phyloP scores from a whole-genome alignment of 1,284 basidiomycete species.

The Trametes polyzona region DNA sequence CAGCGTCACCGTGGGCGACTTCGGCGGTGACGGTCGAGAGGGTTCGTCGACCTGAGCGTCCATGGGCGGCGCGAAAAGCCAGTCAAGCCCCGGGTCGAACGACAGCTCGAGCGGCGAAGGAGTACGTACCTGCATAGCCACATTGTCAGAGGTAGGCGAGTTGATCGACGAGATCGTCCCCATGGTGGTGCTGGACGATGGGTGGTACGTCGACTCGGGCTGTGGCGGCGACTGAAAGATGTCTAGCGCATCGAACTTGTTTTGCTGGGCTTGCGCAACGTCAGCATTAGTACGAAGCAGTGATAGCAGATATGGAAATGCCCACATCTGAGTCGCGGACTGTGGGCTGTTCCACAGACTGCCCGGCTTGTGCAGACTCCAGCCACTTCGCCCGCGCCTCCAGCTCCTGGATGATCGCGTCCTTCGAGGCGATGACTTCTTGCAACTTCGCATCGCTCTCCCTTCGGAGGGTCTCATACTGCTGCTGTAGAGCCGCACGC shows the following conservation, averaged over 20 bases:
- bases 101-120: neutral
- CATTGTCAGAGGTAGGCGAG: constrained; percentile 1
- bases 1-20: neutral
- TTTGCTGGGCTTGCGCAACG: constrained; percentile 8
- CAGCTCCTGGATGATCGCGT: constrained; percentile 1
- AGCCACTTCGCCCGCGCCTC: constrained; percentile 2
- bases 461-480: neutral
- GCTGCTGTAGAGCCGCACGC: neutral
- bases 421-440: neutral
- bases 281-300: neutral
- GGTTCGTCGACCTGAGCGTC: neutral
- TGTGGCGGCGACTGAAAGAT: constrained; percentile 5
- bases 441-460: neutral
- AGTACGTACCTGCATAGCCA: constrained; percentile 15
- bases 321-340: constrained; percentile 12
- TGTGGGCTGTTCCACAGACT: neutral
- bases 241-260: constrained; percentile 1
- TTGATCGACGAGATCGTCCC: constrained; percentile 1
- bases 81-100: neutral
- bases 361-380: neutral
- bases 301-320: neutral
- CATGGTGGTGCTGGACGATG: constrained; percentile 2
- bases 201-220: neutral
- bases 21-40: neutral
- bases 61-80: neutral